phyloP scores from a whole-genome alignment of 1,284 basidiomycete genomes.

The Fomitopsis schrenkii region DNA sequence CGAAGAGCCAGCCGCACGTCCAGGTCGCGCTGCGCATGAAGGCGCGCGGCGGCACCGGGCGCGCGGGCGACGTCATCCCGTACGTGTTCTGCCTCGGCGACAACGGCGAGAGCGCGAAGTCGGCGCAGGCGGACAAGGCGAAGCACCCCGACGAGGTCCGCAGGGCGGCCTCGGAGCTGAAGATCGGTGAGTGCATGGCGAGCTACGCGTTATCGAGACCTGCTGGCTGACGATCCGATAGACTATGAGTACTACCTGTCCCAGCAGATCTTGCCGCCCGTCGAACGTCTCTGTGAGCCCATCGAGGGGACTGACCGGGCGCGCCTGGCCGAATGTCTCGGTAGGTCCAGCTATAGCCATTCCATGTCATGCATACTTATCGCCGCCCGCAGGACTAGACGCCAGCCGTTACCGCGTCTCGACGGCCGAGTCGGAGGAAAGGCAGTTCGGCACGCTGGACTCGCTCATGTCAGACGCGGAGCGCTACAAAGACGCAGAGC shows the following conservation, averaged over 20 bases:
- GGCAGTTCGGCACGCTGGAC: slow-evolving; percentile 79
- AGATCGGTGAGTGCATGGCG: slow-evolving; percentile 52
- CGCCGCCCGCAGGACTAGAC: slow-evolving; percentile 67
- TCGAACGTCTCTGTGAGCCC: slow-evolving; percentile 92
- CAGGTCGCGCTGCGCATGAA: slow-evolving; percentile 95
- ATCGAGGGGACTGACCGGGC: slow-evolving; percentile 95
- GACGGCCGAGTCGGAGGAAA: slow-evolving; percentile 52
- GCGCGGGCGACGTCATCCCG: slow-evolving; percentile 90
- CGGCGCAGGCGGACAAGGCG: slow-evolving; percentile 86
- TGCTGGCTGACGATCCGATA: slow-evolving; percentile 24
- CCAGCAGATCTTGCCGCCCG: slow-evolving; percentile 90
- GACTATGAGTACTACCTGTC: slow-evolving; percentile 93
- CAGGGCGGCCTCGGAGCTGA: slow-evolving; percentile 58
- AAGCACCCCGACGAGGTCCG: slow-evolving; percentile 93
- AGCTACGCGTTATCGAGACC: no score
- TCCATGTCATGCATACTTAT: neutral
- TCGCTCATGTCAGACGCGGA: slow-evolving; percentile 89
- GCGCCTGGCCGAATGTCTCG: slow-evolving; percentile 91
- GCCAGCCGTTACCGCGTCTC: slow-evolving; percentile 67
- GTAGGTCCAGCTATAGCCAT: slow-evolving; percentile 38
- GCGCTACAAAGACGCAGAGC: slow-evolving; percentile 74
- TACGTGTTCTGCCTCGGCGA: slow-evolving; percentile 91
- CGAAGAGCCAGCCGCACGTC: slow-evolving; percentile 93
- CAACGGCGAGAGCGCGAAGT: slow-evolving; percentile 71
- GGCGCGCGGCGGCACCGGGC: slow-evolving; percentile 74